Base-by-base conservation (phyloP, 2,329 filamentous ascomycete species). In the Rutstroemia sydowiana region DNA sequence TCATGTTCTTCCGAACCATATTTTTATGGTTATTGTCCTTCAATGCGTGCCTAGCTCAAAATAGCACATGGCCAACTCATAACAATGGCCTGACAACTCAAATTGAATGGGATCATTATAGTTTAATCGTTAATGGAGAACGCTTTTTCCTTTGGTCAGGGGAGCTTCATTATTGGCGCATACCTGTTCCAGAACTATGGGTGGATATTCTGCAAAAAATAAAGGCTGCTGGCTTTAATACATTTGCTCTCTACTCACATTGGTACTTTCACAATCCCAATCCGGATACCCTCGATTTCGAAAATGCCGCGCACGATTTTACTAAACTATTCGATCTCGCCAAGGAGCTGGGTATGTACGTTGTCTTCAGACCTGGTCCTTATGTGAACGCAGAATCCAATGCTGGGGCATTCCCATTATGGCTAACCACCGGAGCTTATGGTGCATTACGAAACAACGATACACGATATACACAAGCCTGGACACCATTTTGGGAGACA, bases 171-270 rank as follows among this genome's bases (percentile, higher is more conserved):
- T 78, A 77, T 61, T 75, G 70, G 69, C 54, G 78, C 60, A 68
- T 83, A 3, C 81, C 81, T 1, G 80, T 84, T 2, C 75, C 79
- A 3, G 71, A 72, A 20, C 68, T 85, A 2, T 83, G 84, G 73
- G 72, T 85, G 8, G 88, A 92, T 58, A 65, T 92, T 2, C 84
- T 93, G 58, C 84, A 93, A 61, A 93, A 95, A 69, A 82, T 92
- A 65, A 90, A 86, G 67, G 84, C 87, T 0, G 70, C 88, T 20
- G 61, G 75, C 2, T 91, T 88, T 69, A 92, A 87, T 59, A 77
- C 80, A 37, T 84, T 90, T 1, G 88, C 85, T 0, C 88, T 91
- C 65, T 92, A 92, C 61, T 74, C 82, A 5, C 78, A 90, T 60
- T 93, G 87, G 88, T 85, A 66, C 1, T 77, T 73, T 55, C 75